phyloP scores from a whole-genome alignment of 805 yeast genomes.

The Candida glaebosa region DNA sequence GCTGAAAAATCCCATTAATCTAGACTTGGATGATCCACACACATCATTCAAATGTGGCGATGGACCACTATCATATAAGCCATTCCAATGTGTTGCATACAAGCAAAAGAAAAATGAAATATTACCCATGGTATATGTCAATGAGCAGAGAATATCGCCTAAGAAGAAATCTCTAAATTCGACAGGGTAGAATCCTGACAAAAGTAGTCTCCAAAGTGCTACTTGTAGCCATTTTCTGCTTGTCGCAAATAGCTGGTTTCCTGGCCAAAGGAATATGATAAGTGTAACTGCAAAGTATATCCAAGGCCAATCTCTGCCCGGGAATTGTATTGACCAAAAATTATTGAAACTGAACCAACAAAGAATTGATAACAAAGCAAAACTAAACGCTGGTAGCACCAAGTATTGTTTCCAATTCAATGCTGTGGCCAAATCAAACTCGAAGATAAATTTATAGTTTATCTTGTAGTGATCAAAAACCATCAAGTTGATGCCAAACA shows the following conservation, averaged over 20 bases:
- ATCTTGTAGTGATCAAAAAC: constrained; percentile 75
- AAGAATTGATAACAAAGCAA: constrained; percentile 56
- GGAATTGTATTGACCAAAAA: constrained; percentile 57
- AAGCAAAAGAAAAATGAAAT: constrained; percentile 82
- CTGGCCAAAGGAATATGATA: constrained; percentile 56
- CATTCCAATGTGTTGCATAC: constrained; percentile 69
- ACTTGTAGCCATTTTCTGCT: constrained; percentile 76
- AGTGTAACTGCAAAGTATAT: constrained; percentile 57
- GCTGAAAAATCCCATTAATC: constrained; percentile 76
- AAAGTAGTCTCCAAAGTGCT: constrained; percentile 65
- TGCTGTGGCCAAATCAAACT: constrained; percentile 67
- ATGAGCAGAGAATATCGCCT: constrained; percentile 87
- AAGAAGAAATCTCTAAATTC: constrained; percentile 91
- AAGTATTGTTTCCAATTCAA: constrained; percentile 65
- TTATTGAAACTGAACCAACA: constrained; percentile 75
- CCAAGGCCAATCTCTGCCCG: constrained; percentile 80
- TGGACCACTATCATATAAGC: constrained; percentile 37
- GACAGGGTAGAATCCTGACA: constrained; percentile 90
- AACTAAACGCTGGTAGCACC: constrained; percentile 57
- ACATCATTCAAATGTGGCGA: constrained; percentile 26
- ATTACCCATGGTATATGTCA: constrained; percentile 86
- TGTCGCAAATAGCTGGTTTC: constrained; percentile 50
- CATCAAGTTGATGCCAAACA: constrained; percentile 66
- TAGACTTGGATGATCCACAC: constrained; percentile 79
- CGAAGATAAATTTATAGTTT: constrained; percentile 90